Percentiles rank a stretch among this genome's conserved stretches.
phyloP scores from a whole-genome alignment of 768 basidiomycete species.

The Peribolospora kevripleyi region DNA sequence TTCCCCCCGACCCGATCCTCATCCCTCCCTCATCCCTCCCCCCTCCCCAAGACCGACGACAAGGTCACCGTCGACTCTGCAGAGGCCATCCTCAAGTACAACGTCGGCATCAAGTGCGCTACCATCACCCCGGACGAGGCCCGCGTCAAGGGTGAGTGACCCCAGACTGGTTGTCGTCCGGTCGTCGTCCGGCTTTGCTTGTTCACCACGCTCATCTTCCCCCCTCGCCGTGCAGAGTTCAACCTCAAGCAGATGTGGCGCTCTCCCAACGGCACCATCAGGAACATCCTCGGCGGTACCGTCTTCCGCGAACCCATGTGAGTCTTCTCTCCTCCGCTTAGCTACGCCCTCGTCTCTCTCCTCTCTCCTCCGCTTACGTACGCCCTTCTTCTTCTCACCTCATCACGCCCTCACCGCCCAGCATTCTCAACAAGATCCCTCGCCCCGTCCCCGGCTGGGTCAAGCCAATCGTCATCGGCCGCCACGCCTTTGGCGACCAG shows the following conservation, averaged over 20 bases:
- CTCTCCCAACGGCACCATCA: slow-evolving; percentile 33
- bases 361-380: too few relatives aligned
- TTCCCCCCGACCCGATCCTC: slow-evolving; percentile 17
- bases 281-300: slow-evolving; percentile 92
- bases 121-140: slow-evolving; percentile 98
- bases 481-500: slow-evolving; percentile 96
- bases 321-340: too few relatives aligned
- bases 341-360: too few relatives aligned
- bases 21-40: not conserved
- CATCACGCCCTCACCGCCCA: too few relatives aligned
- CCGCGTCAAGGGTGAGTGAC: slow-evolving; percentile 36
- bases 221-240: slow-evolving; percentile 37
- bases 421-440: slow-evolving; percentile 61
- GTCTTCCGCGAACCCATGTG: slow-evolving; percentile 91
- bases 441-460: slow-evolving; percentile 89
- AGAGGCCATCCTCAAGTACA: slow-evolving; percentile 77
- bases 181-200: not conserved
- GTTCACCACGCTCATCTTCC: not conserved
- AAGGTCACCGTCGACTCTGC: slow-evolving; percentile 79
- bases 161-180: not conserved
- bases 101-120: slow-evolving; percentile 95
- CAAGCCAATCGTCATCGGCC: slow-evolving; percentile 85
- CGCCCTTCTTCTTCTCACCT: too few relatives aligned
- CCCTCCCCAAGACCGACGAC: slow-evolving; percentile 49
- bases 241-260: slow-evolving; percentile 94